Conservation (phyloP, 2,329 filamentous ascomycete genomes). For the Zasmidium cellare region DNA sequence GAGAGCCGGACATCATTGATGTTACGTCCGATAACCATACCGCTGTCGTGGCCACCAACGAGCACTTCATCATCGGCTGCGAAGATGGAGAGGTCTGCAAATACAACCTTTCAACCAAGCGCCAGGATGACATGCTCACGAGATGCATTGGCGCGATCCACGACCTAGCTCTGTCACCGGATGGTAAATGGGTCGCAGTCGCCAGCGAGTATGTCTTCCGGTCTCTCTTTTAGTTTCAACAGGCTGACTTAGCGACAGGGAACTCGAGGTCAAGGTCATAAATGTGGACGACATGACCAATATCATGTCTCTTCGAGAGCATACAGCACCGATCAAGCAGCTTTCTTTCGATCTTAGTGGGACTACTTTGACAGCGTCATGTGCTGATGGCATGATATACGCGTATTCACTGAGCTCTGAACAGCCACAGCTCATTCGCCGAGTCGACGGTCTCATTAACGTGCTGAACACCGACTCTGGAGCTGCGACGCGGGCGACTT, state of each 20-base stretch:
- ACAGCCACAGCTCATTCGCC: constrained; percentile 76
- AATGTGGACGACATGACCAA: constrained; percentile 74
- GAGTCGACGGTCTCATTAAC: constrained; percentile 83
- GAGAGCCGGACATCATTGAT: constrained; percentile 89
- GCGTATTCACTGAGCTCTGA: constrained; percentile 80
- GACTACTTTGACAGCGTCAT: constrained; percentile 74
- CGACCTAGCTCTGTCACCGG: constrained; percentile 78
- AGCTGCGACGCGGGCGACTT: constrained; percentile 70
- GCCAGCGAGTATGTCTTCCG: constrained; percentile 74
- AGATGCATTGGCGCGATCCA: constrained; percentile 83
- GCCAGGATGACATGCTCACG: constrained; percentile 78
- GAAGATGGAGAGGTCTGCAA: constrained; percentile 96
- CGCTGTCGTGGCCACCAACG: constrained; percentile 72
- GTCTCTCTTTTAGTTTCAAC: constrained; percentile 1
- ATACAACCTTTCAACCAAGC: constrained; percentile 74
- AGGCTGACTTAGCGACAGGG: constrained; percentile 48
- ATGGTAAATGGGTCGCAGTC: constrained; percentile 85
- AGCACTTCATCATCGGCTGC: constrained; percentile 83
- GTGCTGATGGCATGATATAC: constrained; percentile 86
- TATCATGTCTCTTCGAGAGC: constrained; percentile 78
- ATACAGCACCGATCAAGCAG: constrained; percentile 80
- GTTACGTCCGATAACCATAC: constrained; percentile 86
- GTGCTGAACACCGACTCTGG: constrained; percentile 75
- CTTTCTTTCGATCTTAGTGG: constrained; percentile 83
- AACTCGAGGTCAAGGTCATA: constrained; percentile 87